Evolutionary conservation across 371 early-diverging fungal genomes (phyloP).

Genomic region (Mortierella sp.): DNA sequence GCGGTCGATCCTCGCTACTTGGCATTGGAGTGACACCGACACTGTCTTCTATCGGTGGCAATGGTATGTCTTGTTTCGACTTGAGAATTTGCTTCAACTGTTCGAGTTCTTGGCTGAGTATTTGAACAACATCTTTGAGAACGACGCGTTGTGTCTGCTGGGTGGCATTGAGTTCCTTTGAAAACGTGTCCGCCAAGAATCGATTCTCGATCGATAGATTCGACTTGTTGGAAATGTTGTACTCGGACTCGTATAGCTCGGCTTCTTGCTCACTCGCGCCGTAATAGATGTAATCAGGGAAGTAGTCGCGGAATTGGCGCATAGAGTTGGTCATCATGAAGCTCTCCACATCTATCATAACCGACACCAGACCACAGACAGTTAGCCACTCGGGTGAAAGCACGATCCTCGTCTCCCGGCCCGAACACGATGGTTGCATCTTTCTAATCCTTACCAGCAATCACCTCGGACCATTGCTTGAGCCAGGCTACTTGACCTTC

Average conservation of each 20-base stretch:
- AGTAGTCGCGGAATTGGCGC: conserved; percentile 41
- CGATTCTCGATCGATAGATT: conserved; percentile 49
- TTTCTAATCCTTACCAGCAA: conserved; percentile 44
- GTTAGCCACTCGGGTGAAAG: too few species aligned
- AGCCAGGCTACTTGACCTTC: conserved; percentile 45
- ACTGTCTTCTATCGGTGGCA: too few species aligned
- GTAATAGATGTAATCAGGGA: conserved; percentile 52
- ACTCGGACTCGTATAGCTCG: conserved; percentile 35
- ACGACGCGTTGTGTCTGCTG: conserved; percentile 22
- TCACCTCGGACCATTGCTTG: conserved; percentile 51
- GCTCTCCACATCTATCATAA: conserved; percentile 44
- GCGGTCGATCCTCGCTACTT: not conserved
- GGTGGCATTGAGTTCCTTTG: conserved; percentile 20
- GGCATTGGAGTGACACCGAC: conserved; percentile 2
- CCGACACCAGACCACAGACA: too few species aligned
- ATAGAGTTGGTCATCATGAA: not conserved
- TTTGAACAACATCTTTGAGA: conserved; percentile 24
- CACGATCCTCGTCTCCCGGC: too few species aligned
- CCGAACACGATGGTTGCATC: too few species aligned
- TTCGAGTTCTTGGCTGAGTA: conserved; percentile 7
- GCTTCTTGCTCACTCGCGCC: conserved; percentile 41
- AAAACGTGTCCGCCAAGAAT: conserved; percentile 37
- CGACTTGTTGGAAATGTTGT: conserved; percentile 33
- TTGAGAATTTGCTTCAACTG: conserved; percentile 15
- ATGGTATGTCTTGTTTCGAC: conserved; percentile 28